Evolutionary conservation across 495 filamentous ascomycete genomes (phyloP).

Genomic region (Astrothelium macrocarpum): DNA sequence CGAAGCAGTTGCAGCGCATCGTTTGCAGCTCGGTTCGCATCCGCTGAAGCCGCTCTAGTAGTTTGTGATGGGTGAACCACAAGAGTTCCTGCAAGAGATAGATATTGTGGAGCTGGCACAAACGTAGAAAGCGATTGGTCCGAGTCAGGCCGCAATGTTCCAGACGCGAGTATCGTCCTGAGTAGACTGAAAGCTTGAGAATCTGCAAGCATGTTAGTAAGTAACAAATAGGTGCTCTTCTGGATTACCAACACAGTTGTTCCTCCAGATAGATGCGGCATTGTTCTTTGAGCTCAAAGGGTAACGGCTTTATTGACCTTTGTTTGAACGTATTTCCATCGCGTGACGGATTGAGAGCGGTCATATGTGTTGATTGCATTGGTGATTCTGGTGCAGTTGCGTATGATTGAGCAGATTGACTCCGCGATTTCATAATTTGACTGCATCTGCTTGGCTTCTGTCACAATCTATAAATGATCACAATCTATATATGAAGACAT

Average conservation of each 20-base stretch:
- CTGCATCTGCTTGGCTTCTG: not conserved
- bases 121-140: slow-evolving; percentile 31
- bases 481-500: not conserved
- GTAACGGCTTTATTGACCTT: slow-evolving; percentile 44
- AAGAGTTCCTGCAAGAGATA: slow-evolving; percentile 59
- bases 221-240: not conserved
- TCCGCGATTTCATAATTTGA: not conserved
- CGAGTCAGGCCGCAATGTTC: slow-evolving; percentile 30
- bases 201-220: slow-evolving; percentile 38
- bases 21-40: slow-evolving; percentile 44
- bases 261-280: slow-evolving; percentile 69
- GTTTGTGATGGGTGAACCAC: slow-evolving; percentile 61
- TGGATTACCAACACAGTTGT: slow-evolving; percentile 46
- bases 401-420: not conserved
- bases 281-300: slow-evolving; percentile 54
- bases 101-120: slow-evolving; percentile 45
- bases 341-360: not conserved
- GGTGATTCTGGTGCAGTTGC: not conserved
- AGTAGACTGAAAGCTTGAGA: slow-evolving; percentile 60
- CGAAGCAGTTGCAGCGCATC: slow-evolving; percentile 50
- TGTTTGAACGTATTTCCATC: slow-evolving; percentile 26
- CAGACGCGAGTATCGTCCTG: slow-evolving; percentile 51
- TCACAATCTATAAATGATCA: not conserved
- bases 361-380: not conserved
- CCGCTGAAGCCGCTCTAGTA: slow-evolving; percentile 44